Evolutionary conservation across 805 yeast species (phyloP).

Genomic region (Candida easanensis): DNA sequence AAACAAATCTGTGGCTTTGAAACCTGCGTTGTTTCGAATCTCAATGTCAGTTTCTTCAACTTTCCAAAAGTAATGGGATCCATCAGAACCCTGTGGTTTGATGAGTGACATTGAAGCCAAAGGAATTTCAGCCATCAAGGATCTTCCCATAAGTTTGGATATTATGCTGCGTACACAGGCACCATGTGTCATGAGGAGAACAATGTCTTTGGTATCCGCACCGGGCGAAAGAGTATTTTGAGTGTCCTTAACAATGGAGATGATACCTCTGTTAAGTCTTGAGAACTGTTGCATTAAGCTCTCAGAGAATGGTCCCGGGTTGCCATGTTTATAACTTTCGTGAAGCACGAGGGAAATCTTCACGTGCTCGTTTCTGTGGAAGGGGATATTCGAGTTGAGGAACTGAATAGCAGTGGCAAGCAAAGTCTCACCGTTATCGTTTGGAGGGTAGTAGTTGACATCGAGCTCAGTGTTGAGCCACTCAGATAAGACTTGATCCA

Average conservation of each 20-base stretch:
- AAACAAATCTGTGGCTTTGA: constrained; percentile 18
- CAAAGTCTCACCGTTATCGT: constrained; percentile 42
- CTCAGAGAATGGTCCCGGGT: constrained; percentile 44
- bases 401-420: constrained; percentile 38
- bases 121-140: constrained; percentile 41
- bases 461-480: constrained; percentile 43
- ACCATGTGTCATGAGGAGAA: constrained; percentile 41
- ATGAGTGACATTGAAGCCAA: constrained; percentile 29
- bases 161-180: constrained; percentile 40
- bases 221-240: constrained; percentile 15
- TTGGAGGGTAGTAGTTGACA: constrained; percentile 40
- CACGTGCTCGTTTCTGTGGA: constrained; percentile 19
- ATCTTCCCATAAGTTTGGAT: constrained; percentile 35
- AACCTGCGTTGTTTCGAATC: constrained; percentile 7
- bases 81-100: constrained; percentile 14
- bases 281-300: constrained; percentile 34
- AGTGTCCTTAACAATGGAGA: constrained; percentile 31
- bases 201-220: constrained; percentile 30
- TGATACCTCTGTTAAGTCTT: constrained; percentile 35
- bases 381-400: constrained; percentile 28
- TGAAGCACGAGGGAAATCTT: constrained; percentile 32
- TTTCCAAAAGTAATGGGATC: constrained; percentile 20
- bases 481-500: constrained; percentile 42
- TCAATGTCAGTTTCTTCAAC: constrained; percentile 27
- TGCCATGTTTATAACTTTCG: constrained; percentile 36